Base-by-base conservation (phyloP, 352 stramenopile species). In the Globisporangium ultimum region DNA sequence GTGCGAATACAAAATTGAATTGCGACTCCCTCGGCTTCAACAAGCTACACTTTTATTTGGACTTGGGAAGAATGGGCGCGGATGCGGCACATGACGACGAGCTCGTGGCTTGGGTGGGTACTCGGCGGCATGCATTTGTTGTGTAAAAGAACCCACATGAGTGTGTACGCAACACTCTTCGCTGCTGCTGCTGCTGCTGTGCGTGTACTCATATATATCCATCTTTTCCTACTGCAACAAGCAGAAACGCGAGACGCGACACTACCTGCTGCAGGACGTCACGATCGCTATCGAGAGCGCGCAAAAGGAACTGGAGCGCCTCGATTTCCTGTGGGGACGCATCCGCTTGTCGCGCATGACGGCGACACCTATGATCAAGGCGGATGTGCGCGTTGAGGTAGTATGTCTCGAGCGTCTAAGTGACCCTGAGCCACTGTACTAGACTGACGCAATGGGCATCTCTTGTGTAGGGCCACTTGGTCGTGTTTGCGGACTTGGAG, bases 241-340 rank as follows among this genome's bases (percentile, higher is more conserved):
- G 55, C 50, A 91, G 81, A 88, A 78, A 56, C 64, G 70, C 12
- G 81, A 89, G 61, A 78, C 76, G 53, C 77, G 74, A 11, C 67
- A 70, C 18, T 91, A 84, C 55, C 58, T 91, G 51, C 64, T 80
- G 45, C 79, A 83, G 58, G 73, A 87, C 50, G 79, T 86, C 9
- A 64, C 75, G 56, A 72, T 74, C 28, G 64, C 76, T 14, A 64
- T 88, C 18, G 64, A 78, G 43, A 74, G 68, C 18, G 78, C 80
- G 32, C 61, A 79, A 45, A 71, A 84, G 15, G 84, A 93, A 55
- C 64, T 93, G 10, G 84, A 93, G 63, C 84, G 78, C 18, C 75
- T 93, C n/a, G 80, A 93, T 59, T 87, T 93, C 58, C 74, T 93
- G 34, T 93, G 84, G 80, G 81, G 84, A 8, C 72, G 79, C 56